A percentile compares a stretch with the other conserved stretches of the same genome.
phyloP scores from a whole-genome alignment of 192 early-diverging fungal genomes.

The Backusella parvicylindrica region DNA sequence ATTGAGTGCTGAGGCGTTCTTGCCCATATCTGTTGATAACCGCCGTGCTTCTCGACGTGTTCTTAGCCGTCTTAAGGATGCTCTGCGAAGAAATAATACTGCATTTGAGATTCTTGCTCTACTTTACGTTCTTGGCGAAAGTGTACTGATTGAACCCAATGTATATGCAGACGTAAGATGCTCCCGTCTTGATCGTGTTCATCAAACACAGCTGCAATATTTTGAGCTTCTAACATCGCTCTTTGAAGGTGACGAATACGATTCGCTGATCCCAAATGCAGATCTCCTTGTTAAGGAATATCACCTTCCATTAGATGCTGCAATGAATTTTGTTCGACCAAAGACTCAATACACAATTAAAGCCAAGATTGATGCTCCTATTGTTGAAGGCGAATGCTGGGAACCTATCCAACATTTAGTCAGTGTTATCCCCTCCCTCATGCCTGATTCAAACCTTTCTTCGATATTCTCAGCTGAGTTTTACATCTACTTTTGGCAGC shows the following conservation, averaged over 20 bases:
- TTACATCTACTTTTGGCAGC: conserved; percentile 78
- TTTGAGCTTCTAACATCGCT: conserved; percentile 57
- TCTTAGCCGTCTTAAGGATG: conserved; percentile 48
- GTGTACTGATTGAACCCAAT: conserved; percentile 41
- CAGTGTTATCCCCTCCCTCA: background rate
- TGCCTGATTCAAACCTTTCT: background rate
- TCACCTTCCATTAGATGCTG: conserved; percentile 55
- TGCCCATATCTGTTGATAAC: conserved; percentile 44
- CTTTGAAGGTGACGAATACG: conserved; percentile 47
- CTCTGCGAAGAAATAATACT: conserved; percentile 52
- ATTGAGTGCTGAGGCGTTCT: conserved; percentile 54
- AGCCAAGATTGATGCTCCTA: background rate
- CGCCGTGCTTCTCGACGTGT: conserved; percentile 47
- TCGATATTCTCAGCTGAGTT: conserved; percentile 48
- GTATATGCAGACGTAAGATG: conserved; percentile 51
- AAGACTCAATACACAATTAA: conserved; percentile 7
- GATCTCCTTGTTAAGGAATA: conserved; percentile 51
- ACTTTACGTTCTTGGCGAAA: conserved; percentile 58
- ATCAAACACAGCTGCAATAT: conserved; percentile 59
- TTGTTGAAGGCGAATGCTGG: background rate
- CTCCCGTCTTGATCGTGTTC: conserved; percentile 58
- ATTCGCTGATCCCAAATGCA: conserved; percentile 42
- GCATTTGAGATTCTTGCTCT: conserved; percentile 52
- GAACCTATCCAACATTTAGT: background rate
- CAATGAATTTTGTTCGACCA: conserved; percentile 65